Evolutionary conservation across 805 yeast species (phyloP).

Genomic region (Candida taoyuanica): DNA sequence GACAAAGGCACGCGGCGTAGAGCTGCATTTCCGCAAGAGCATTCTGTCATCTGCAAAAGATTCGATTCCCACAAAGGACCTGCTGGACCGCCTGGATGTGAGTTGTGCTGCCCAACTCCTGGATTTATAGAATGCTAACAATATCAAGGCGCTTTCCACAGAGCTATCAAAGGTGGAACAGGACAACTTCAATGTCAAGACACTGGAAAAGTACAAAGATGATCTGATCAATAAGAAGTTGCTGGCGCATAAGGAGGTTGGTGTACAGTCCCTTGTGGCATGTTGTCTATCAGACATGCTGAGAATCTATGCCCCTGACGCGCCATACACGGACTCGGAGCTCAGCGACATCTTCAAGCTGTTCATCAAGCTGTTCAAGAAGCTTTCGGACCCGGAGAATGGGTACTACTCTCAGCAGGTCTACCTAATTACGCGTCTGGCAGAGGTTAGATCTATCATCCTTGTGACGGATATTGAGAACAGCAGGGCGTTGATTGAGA

Average conservation of each 20-base stretch:
- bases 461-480: conserved; percentile 71
- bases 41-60: conserved; percentile 53
- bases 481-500: conserved; percentile 48
- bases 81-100: conserved; percentile 49
- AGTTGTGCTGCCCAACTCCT: conserved; percentile 9
- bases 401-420: conserved; percentile 60
- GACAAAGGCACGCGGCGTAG: conserved; percentile 19
- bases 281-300: conserved; percentile 74
- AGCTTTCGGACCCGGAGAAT: conserved; percentile 49
- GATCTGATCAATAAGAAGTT: conserved; percentile 58
- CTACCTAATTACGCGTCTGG: conserved; percentile 59
- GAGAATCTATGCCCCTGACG: conserved; percentile 82
- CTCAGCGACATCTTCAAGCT: conserved; percentile 62
- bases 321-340: conserved; percentile 69
- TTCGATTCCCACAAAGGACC: conserved; percentile 58
- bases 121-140: conserved; percentile 8
- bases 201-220: conserved; percentile 41
- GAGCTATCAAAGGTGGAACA: conserved; percentile 63
- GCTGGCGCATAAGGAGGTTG: conserved; percentile 54
- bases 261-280: conserved; percentile 65
- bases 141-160: conserved; percentile 45
- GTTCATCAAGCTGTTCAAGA: conserved; percentile 57
- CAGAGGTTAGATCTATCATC: conserved; percentile 72
- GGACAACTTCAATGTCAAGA: conserved; percentile 44
- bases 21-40: conserved; percentile 37